Conservation (phyloP, 2,329 filamentous ascomycete genomes). For the Aureobasidium pullulans region DNA sequence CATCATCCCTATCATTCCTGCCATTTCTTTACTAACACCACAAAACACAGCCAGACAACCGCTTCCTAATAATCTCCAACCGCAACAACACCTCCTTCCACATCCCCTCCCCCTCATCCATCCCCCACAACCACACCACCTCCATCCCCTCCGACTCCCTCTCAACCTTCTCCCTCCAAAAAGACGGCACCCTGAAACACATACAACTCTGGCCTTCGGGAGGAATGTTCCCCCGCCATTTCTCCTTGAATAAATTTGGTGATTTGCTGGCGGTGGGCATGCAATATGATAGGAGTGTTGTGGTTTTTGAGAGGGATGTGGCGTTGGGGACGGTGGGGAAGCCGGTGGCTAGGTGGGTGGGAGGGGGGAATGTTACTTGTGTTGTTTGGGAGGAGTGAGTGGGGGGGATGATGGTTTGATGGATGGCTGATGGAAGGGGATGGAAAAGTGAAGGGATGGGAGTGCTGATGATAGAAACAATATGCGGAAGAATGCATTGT, state of each 20-base stretch:
- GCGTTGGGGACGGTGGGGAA: conserved; percentile 52
- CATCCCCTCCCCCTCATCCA: conserved; percentile 34
- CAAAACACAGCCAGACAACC: conserved; percentile 34
- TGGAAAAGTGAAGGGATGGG: no score
- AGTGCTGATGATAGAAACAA: no score
- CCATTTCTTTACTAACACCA: not conserved
- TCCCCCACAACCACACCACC: conserved; percentile 26
- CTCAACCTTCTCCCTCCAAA: conserved; percentile 53
- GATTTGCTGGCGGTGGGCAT: conserved; percentile 58
- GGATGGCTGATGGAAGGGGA: no score
- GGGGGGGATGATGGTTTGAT: not conserved
- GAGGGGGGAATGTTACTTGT: conserved; percentile 29
- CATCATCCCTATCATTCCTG: not conserved
- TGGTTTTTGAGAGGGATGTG: conserved; percentile 54
- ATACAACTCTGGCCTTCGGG: conserved; percentile 55
- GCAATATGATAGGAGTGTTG: conserved; percentile 54
- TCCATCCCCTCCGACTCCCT: conserved; percentile 48
- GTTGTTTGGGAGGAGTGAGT: conserved; percentile 28
- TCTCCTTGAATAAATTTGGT: conserved; percentile 58
- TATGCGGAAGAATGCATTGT: no score
- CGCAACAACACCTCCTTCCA: conserved; percentile 53
- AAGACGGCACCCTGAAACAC: conserved; percentile 49
- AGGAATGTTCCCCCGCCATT: conserved; percentile 59
- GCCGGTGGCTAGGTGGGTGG: conserved; percentile 28
- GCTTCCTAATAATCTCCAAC: conserved; percentile 61